Conservation (phyloP, 2,329 filamentous ascomycete genomes). For the Podosphaera aphanis region DNA sequence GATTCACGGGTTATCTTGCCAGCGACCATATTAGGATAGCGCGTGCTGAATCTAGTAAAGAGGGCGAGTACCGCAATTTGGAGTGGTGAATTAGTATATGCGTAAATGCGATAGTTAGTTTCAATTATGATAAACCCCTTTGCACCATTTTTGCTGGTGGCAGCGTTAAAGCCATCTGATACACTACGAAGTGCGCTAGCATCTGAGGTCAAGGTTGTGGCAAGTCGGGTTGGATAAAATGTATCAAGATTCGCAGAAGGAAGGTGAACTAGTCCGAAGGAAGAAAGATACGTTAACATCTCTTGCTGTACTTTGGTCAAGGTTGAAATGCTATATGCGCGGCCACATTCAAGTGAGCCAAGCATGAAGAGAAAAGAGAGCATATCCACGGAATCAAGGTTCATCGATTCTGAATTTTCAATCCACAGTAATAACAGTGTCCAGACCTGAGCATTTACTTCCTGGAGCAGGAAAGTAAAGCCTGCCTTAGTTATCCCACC, state of each 20-base stretch:
- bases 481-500: conserved; percentile 75
- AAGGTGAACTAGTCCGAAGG: conserved; percentile 79
- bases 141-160: conserved; percentile 20
- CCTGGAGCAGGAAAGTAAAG: conserved; percentile 84
- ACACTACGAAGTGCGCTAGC: conserved; percentile 46
- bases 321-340: conserved; percentile 69
- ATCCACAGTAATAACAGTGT: conserved; percentile 83
- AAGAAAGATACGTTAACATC: conserved; percentile 74
- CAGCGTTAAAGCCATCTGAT: conserved; percentile 43
- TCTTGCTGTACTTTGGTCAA: conserved; percentile 61
- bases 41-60: conserved; percentile 68
- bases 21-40: conserved; percentile 83
- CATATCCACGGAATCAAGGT: conserved; percentile 77
- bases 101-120: conserved; percentile 94
- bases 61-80: conserved; percentile 86
- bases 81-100: conserved; percentile 80
- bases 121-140: conserved; percentile 86
- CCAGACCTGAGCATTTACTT: conserved; percentile 94
- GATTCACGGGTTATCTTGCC: conserved; percentile 77
- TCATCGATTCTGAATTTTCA: conserved; percentile 45
- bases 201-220: conserved; percentile 70
- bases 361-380: conserved; percentile 91
- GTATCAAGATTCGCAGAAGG: conserved; percentile 32
- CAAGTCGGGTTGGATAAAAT: conserved; percentile 78
- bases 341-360: conserved; percentile 74